Evolutionary conservation across 192 early-diverging fungal species (phyloP), one percentile per base, ranked within the genome.

Genomic region (Podila epicladia): DNA sequence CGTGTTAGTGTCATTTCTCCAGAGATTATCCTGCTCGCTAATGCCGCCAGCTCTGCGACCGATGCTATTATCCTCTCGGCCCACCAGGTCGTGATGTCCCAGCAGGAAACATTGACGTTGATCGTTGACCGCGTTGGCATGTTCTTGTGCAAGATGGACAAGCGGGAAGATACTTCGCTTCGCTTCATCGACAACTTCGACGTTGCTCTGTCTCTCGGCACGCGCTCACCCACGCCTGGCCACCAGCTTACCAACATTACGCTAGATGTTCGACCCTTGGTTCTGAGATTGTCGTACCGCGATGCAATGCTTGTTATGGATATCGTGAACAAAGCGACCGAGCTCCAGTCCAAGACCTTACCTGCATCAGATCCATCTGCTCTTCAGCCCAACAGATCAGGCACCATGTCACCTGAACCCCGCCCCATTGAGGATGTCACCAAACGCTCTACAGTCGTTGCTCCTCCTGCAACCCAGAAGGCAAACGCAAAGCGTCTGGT

Each of bases 121-220:
- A 93, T 88, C 24, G 85, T 96, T 58, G 87, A 96, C 45, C 92
- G 95, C 67, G 87, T 96, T 50, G 94, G 95, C 49, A 95, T 98
- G 89, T 94, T 93, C 41, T 86, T 99, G 17, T 99, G 97, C 87
- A 89, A 89, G 12, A 95, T 98, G 90, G 93, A 96, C 72, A 91
- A 89, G 60, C 86, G 94, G 13, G 86, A 91, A 9, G 92, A 94
- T 45, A 95, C 97, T 1, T 86, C 86, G 7, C 75, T 98, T 24
- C 90, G 92, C 9, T 94, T 98, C 55, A 94, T 99, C 74, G 94
- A 98, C 69, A 94, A 94, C 53, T 97, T 97, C 82, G 92, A 97
- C 60, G 79, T 97, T 19, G 90, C 92, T 5, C 64, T 95, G 26
- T 89, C 91, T 0, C 90, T 96, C 90, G 96, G 97, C 71, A 90